Conservation (phyloP, 208 protist species). For the Kentomonas sorsogonicus region DNA sequence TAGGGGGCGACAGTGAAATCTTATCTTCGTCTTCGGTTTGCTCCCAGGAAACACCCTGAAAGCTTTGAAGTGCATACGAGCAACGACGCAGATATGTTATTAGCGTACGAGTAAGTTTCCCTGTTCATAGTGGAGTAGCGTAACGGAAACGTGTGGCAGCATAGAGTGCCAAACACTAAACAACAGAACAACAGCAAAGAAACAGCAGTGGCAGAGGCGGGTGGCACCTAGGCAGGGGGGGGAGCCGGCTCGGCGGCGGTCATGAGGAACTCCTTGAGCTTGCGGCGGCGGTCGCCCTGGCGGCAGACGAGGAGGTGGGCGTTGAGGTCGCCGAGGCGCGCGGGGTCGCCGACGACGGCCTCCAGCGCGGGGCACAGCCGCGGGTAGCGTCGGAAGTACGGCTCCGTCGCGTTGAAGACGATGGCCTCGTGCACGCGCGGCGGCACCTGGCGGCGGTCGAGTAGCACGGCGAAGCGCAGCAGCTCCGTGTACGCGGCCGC, state of each 20-base stretch:
- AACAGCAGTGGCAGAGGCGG: no score
- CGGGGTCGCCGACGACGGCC: constrained; percentile 19
- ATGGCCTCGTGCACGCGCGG: constrained; percentile 25
- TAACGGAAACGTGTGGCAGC: no score
- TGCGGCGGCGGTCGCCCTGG: constrained; percentile 33
- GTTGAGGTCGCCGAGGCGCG: constrained; percentile 44
- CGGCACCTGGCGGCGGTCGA: constrained; percentile 22
- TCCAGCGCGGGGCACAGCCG: constrained; percentile 25
- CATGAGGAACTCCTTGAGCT: constrained; percentile 56
- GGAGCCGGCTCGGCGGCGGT: not conserved
- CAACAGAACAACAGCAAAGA: no score
- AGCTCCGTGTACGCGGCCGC: constrained; percentile 31
- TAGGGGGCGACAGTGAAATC: no score
- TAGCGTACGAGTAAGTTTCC: no score
- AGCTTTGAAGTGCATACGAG: no score
- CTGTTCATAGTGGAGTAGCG: no score
- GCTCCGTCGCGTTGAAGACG: constrained; percentile 30
- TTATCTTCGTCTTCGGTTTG: no score
- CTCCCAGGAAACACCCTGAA: no score
- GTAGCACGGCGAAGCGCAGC: constrained; percentile 30
- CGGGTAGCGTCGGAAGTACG: constrained; percentile 43
- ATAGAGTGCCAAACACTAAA: no score
- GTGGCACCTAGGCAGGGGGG: no score
- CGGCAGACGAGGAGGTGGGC: constrained; percentile 38
- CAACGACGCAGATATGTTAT: no score